A percentile compares a stretch with the other conserved stretches of the same genome.
These are phyloP conservation scores for Nevesoporus exiguus DNA, from an alignment of 768 basidiomycete genomes.

Conservation along the genomic window DNA sequence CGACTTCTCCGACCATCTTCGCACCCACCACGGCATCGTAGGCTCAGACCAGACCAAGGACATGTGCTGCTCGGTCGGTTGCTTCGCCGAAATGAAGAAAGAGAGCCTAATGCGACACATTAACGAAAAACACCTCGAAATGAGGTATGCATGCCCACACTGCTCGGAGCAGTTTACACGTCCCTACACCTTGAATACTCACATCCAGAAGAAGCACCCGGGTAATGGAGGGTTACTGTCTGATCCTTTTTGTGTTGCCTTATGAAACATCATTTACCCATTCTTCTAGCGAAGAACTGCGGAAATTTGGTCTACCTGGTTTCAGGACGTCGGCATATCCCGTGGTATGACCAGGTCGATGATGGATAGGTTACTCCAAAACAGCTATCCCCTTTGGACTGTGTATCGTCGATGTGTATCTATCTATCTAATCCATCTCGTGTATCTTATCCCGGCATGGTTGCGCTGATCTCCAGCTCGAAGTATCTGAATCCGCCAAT, in stretches of 20 bases:
- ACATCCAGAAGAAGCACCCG: conserved; percentile 11
- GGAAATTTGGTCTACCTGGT: no score
- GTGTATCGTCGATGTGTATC: background rate
- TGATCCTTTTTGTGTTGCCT: no score
- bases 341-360: background rate
- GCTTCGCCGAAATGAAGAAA: conserved; percentile 19
- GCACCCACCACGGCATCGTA: conserved; percentile 15
- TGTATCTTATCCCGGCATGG: background rate
- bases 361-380: background rate
- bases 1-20: conserved; percentile 22
- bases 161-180: conserved; percentile 27
- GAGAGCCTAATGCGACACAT: conserved; percentile 29
- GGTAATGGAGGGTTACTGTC: background rate
- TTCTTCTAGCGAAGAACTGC: background rate
- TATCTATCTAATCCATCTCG: background rate
- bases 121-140: conserved; percentile 25
- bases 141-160: conserved; percentile 4
- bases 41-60: conserved; percentile 14
- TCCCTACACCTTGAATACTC: conserved; percentile 16
- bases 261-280: background rate
- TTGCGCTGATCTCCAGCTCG: no score
- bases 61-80: conserved; percentile 19
- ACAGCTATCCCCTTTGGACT: background rate
- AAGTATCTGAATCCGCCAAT: background rate
- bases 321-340: no score